Conservation (phyloP, 2,329 filamentous ascomycete genomes). For the Colletotrichum paranaense region DNA sequence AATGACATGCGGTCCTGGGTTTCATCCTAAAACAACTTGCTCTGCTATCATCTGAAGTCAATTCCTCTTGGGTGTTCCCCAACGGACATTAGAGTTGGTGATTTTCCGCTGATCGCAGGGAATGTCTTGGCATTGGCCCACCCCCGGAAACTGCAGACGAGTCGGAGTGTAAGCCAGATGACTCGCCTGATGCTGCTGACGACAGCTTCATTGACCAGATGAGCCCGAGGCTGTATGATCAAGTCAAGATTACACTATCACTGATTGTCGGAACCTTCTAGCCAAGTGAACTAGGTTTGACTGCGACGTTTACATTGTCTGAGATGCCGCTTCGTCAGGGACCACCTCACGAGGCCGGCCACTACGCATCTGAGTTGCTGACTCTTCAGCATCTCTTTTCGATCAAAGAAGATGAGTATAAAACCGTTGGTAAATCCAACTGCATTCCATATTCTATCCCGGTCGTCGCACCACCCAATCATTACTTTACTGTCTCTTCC, state of each 20-base stretch:
- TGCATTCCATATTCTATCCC: not conserved
- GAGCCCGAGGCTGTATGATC: not conserved
- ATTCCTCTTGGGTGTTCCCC: not conserved
- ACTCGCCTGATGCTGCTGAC: not conserved
- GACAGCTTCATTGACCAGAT: not conserved
- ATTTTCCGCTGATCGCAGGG: not conserved
- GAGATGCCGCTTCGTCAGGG: not conserved
- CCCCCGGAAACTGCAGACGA: not conserved
- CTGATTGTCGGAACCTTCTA: not conserved
- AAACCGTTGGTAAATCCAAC: not conserved
- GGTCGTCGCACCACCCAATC: no score
- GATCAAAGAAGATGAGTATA: not conserved
- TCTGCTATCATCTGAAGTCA: not conserved
- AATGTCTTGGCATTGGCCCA: not conserved
- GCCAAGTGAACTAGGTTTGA: not conserved
- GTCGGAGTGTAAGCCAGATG: not conserved
- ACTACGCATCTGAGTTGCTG: not conserved
- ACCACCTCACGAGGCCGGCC: no score
- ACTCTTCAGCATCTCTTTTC: no score
- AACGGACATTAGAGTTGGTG: not conserved
- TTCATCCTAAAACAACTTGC: constrained; percentile 12
- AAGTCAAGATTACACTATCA: not conserved
- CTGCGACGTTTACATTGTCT: not conserved
- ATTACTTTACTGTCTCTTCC: not conserved
- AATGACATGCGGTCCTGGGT: not conserved